These are phyloP conservation scores for Acanthamoeba royreba DNA, from an alignment of 208 protist species.

Conservation along the genomic window DNA sequence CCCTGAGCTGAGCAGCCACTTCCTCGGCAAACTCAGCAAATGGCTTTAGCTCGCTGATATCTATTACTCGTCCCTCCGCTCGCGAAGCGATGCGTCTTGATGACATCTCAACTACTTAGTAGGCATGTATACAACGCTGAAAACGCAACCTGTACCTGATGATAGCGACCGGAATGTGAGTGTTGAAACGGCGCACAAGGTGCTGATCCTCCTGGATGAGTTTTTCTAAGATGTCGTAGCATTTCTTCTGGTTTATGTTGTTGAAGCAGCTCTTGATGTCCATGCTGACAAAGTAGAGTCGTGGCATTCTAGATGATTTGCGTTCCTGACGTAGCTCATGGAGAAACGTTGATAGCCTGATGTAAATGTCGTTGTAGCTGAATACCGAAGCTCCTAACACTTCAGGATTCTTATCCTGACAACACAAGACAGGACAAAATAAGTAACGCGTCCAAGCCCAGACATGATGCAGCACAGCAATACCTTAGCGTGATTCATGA, in stretches of 20 bases:
- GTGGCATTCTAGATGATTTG: background rate
- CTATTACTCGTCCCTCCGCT: background rate
- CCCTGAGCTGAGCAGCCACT: background rate
- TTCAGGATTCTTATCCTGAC: background rate
- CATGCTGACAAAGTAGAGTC: constrained; percentile 38
- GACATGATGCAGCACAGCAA: background rate
- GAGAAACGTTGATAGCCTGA: background rate
- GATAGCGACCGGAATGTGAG: constrained; percentile 2
- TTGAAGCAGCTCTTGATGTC: constrained; percentile 49
- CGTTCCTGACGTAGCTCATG: background rate
- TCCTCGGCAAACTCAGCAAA: background rate
- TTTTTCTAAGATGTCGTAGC: background rate
- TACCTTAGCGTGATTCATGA: constrained; percentile 13
- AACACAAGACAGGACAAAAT: background rate
- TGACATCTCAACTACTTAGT: background rate
- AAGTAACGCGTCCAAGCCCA: background rate
- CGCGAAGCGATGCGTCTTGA: background rate
- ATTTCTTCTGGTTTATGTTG: background rate
- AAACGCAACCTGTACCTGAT: background rate
- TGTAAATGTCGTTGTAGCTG: constrained; percentile 48
- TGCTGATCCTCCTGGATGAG: background rate
- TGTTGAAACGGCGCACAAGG: background rate
- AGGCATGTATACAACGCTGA: background rate
- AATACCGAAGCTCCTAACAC: constrained; percentile 36
- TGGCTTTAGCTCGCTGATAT: background rate